phyloP scores from a whole-genome alignment of 192 early-diverging fungal species.

The Podila epigama region DNA sequence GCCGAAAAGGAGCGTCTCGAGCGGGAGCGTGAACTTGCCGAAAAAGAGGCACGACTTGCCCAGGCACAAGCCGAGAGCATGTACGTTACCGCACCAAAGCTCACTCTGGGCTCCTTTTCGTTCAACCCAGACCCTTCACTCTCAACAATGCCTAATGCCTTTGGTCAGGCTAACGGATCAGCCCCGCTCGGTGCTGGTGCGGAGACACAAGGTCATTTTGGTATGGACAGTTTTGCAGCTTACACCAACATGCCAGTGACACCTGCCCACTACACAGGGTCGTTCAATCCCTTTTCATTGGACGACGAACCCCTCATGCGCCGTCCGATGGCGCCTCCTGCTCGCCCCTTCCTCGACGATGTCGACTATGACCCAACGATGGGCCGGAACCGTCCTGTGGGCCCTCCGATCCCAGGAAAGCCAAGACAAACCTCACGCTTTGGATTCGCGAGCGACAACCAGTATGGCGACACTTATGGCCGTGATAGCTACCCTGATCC shows the following conservation, averaged over 20 bases:
- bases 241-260: conserved; percentile 29
- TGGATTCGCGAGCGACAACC: conserved; percentile 51
- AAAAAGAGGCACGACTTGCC: conserved; percentile 18
- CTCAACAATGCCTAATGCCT: conserved; percentile 9
- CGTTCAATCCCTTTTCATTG: conserved; percentile 56
- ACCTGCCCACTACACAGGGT: conserved; percentile 49
- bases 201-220: conserved; percentile 11
- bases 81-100: not conserved
- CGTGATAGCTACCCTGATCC: conserved; percentile 19
- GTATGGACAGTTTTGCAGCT: conserved; percentile 26
- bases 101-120: conserved; percentile 40
- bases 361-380: conserved; percentile 19
- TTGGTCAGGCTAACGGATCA: not conserved
- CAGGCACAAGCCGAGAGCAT: not conserved
- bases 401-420: conserved; percentile 37
- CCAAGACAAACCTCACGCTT: conserved; percentile 55
- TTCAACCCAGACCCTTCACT: conserved; percentile 40
- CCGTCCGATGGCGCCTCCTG: conserved; percentile 21
- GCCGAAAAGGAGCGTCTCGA: not conserved
- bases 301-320: conserved; percentile 51
- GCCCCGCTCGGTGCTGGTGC: not conserved
- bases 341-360: conserved; percentile 22
- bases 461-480: conserved; percentile 18
- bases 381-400: conserved; percentile 18
- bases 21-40: conserved; percentile 4